Conservation (phyloP, 768 basidiomycete species). For the Strobilomyces dryophilus region DNA sequence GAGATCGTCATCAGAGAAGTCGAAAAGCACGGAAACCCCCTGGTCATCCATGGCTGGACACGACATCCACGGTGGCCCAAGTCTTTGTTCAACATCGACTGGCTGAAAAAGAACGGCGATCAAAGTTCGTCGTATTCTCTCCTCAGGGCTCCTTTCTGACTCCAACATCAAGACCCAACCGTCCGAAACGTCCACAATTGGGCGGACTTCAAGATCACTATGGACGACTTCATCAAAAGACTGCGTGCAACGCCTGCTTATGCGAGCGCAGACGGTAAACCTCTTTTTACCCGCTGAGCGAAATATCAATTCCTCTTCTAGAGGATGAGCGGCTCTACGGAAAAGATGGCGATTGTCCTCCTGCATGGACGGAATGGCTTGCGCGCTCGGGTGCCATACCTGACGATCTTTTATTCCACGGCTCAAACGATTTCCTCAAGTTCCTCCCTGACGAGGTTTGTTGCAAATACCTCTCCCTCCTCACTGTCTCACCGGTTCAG, state of each 20-base stretch:
- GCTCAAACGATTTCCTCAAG: constrained; percentile 52
- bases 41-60: constrained; percentile 64
- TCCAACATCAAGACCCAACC: constrained; percentile 40
- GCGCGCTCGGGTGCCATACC: constrained; percentile 47
- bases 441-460: constrained; percentile 52
- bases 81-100: constrained; percentile 51
- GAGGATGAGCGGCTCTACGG: constrained; percentile 67
- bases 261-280: constrained; percentile 38
- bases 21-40: constrained; percentile 51
- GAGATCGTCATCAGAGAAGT: constrained; percentile 37
- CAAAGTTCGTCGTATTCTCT: constrained; percentile 16
- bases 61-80: constrained; percentile 51
- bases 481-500: constrained; percentile 32
- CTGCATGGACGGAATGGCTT: constrained; percentile 63
- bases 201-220: constrained; percentile 46
- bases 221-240: constrained; percentile 50
- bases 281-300: background rate
- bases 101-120: constrained; percentile 40
- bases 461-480: background rate
- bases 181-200: constrained; percentile 63
- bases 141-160: constrained; percentile 2
- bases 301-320: constrained; percentile 20
- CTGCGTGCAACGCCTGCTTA: constrained; percentile 36
- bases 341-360: constrained; percentile 72
- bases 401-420: constrained; percentile 44